These are phyloP conservation scores for Cercospora sp. DNA, from an alignment of 2,329 filamentous ascomycete genomes.

Conservation along the genomic window DNA sequence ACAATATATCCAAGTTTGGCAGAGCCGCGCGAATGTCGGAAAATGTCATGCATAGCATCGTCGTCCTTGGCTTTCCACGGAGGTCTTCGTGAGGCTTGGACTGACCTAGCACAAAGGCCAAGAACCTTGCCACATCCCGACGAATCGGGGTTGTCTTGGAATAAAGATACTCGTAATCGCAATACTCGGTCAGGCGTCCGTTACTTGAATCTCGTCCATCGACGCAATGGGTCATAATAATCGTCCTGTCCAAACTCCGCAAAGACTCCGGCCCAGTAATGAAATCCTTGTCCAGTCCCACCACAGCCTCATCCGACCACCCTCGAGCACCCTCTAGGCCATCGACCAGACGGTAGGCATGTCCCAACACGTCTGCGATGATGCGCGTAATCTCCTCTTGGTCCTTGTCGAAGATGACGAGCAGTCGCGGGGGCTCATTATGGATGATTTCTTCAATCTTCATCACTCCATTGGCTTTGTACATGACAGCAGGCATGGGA, in stretches of 20 bases:
- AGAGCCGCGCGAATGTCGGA: conserved; percentile 80
- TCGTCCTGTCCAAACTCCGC: conserved; percentile 61
- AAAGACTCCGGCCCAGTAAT: conserved; percentile 59
- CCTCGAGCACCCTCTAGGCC: conserved; percentile 56
- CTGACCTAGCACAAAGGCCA: conserved; percentile 77
- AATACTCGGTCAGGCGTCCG: conserved; percentile 61
- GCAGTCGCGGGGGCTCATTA: conserved; percentile 43
- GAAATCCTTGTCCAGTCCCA: conserved; percentile 62
- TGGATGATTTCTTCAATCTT: conserved; percentile 38
- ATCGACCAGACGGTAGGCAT: conserved; percentile 63
- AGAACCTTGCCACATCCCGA: conserved; percentile 74
- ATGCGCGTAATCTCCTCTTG: conserved; percentile 73
- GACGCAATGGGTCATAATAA: conserved; percentile 76
- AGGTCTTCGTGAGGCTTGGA: conserved; percentile 75
- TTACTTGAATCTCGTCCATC: conserved; percentile 63
- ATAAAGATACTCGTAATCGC: conserved; percentile 87
- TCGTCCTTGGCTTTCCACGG: conserved; percentile 74
- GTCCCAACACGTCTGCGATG: conserved; percentile 77
- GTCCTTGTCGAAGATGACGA: conserved; percentile 66
- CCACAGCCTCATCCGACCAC: conserved; percentile 63
- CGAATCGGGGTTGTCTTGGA: conserved; percentile 70
- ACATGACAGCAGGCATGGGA: conserved; percentile 25
- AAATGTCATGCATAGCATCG: conserved; percentile 85
- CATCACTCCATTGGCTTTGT: conserved; percentile 33
- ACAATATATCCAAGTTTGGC: conserved; percentile 82